A percentile compares a stretch with the other conserved stretches of the same genome.
These are phyloP conservation scores for Septoria petroselini DNA, from an alignment of 2,329 filamentous ascomycete species.

Conservation along the genomic window DNA sequence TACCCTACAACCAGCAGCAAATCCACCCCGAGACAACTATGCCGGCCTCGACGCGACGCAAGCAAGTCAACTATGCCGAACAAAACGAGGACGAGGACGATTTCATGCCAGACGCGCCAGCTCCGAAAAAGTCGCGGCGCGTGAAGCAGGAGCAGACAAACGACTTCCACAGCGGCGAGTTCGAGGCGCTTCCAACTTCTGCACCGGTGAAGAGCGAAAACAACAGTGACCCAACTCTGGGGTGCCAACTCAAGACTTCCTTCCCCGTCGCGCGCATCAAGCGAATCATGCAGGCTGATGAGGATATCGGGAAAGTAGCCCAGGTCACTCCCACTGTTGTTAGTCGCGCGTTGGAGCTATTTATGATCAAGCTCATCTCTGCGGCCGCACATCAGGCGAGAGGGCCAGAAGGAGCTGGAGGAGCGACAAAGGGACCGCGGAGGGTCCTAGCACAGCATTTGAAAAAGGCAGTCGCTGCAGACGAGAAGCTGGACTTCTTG, in stretches of 20 bases:
- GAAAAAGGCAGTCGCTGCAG: constrained; percentile 81
- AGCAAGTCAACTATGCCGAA: constrained; percentile 22
- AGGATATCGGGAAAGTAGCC: constrained; percentile 96
- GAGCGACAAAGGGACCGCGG: constrained; percentile 58
- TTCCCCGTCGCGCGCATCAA: constrained; percentile 98
- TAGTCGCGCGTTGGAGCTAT: constrained; percentile 81
- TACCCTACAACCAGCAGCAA: constrained; percentile 22
- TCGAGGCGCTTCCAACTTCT: constrained; percentile 10
- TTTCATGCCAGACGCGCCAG: constrained; percentile 32
- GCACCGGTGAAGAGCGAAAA: constrained; percentile 24
- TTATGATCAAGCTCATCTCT: constrained; percentile 92
- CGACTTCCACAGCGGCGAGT: constrained; percentile 13
- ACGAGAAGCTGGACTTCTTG: constrained; percentile 93
- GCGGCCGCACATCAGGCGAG: constrained; percentile 83
- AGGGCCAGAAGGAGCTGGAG: constrained; percentile 21
- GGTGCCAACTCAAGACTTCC: constrained; percentile 82
- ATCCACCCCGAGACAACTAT: constrained; percentile 23
- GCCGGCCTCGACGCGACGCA: constrained; percentile 23
- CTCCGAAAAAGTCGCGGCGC: constrained; percentile 25
- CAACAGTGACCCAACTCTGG: constrained; percentile 36
- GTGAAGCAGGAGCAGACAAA: constrained; percentile 22
- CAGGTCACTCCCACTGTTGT: constrained; percentile 97
- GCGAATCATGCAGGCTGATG: constrained; percentile 98
- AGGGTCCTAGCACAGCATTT: constrained; percentile 86
- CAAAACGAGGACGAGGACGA: constrained; percentile 32